Evolutionary conservation across 2,329 filamentous ascomycete species (phyloP), one percentile per base, ranked within the genome.

Genomic region (Clonostachys chloroleuca): DNA sequence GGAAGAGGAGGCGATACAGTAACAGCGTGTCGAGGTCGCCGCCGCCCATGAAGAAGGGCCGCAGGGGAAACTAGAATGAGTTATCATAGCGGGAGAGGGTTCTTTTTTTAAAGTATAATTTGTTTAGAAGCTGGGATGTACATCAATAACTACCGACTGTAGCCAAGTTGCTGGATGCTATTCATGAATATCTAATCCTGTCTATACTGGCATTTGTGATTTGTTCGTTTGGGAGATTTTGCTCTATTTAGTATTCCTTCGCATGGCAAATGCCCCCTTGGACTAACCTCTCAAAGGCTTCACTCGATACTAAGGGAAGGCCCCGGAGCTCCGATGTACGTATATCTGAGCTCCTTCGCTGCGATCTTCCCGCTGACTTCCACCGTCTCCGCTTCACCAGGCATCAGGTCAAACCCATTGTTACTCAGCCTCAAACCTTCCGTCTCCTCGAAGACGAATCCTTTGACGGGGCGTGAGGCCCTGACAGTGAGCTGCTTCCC

Each of bases 361-460:
- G 16, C 47, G 39, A 54, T 20, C 35, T 34, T 18, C 8, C 50
- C 53, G 16, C 47, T 45, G 9, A 51, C 51, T 39, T 53, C 49
- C 24, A 65, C 47, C 1, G 47, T 46, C n/a, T 58, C 54, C 36
- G 53, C 49, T 42, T 61, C 60, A 0, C 76, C 76, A 0, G 80
- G 80, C 12, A 83, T 62, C 10, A 84, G 17, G 56, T 84, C 80
- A 16, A 84, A 72, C 2, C 76, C 71, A 50, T 83, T 83, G 53
- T 83, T 80, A 34, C 73, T 78, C 46, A 81, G 62, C 37, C 57
- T 62, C 17, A 77, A 58, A 0, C 61, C 69, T 9, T 68, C 65
- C 6, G 65, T 63, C 49, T 78, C 75, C 47, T 75, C 72, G 16
- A 83, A 65, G 1, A 77, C 75, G 17, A 84, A 69, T 0, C 78